Evolutionary conservation across 495 filamentous ascomycete genomes (phyloP), one percentile per base, ranked within the genome.

Genomic region (Durotheca rogersii): DNA sequence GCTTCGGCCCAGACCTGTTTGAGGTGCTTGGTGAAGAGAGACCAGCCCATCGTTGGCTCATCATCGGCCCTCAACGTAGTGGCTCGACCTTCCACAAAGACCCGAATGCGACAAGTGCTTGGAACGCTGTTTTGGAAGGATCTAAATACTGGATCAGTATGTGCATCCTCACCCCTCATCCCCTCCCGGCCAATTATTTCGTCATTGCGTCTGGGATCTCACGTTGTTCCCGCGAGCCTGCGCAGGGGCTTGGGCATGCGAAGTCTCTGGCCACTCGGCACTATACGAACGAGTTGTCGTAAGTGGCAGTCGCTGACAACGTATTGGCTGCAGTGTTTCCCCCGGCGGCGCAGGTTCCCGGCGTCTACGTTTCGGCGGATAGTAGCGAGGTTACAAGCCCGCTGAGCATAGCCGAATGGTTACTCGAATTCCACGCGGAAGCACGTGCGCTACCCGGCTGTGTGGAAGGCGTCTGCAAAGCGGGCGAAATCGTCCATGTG

Each of bases 11-110:
- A 51, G 93, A 98, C 62, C 75, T 95, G 20, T 98, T 98, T 57
- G 82, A 83, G 14, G 77, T 94, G 2, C 75, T 98, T 0, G 90
- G 87, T 1, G 66, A 81, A 1, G 80, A 92, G 53, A 79, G 93
- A 31, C 93, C 93, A 2, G 90, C 96, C 64, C 82, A 86, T 56
- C 83, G 88, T 44, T 98, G 93, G 93, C 76, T 98, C 47, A 96
- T 98, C 53, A 77, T 97, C 33, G 93, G 93, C 1, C 93, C 92
- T 2, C 81, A 84, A 52, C 78, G 90, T 23, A 95, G 90, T 61
- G 93, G 93, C 12, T 95, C 90, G 59, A 95, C 91, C 6, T 96
- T 96, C 59, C 93, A 98, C 74, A 96, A 96, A 66, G 81, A 84
- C 43, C 81, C 81, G 32, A 82, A 79, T 51, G 78, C 71, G 1